These are phyloP conservation scores for Fraxinus dipetala DNA, from an alignment of 305 asterid genomes.

Conservation along the genomic window DNA sequence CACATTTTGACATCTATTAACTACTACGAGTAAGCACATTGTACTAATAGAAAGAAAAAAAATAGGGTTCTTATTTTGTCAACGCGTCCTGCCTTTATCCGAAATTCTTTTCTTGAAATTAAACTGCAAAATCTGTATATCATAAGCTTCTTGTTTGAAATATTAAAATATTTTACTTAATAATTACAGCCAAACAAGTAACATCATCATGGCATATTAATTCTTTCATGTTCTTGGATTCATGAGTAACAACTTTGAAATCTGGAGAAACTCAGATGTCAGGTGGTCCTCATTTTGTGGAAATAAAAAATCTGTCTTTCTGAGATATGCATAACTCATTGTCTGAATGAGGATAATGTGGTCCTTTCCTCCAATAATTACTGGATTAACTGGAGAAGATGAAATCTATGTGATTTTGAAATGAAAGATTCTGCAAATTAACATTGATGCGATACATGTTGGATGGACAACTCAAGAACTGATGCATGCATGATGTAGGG, in stretches of 20 bases:
- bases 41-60: not conserved
- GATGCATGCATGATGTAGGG: not conserved
- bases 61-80: not conserved
- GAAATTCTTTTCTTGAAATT: not conserved
- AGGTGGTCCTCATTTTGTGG: conserved; percentile 36
- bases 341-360: conserved; percentile 24
- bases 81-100: not conserved
- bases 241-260: conserved; percentile 9
- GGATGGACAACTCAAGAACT: not conserved
- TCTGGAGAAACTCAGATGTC: conserved; percentile 14
- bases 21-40: not conserved
- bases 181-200: not conserved
- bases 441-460: conserved; percentile 14
- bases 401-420: conserved; percentile 2
- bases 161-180: too few species aligned
- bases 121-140: not conserved
- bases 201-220: not conserved
- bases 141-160: not conserved
- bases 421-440: not conserved
- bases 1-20: not conserved
- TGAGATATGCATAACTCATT: conserved; percentile 22
- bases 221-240: not conserved
- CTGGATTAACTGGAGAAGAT: not conserved
- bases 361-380: conserved; percentile 24
- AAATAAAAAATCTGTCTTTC: not conserved